Evolutionary conservation across 371 early-diverging fungal species (phyloP), one percentile per base, ranked within the genome.

Genomic region (Rhizopus arrhizus): DNA sequence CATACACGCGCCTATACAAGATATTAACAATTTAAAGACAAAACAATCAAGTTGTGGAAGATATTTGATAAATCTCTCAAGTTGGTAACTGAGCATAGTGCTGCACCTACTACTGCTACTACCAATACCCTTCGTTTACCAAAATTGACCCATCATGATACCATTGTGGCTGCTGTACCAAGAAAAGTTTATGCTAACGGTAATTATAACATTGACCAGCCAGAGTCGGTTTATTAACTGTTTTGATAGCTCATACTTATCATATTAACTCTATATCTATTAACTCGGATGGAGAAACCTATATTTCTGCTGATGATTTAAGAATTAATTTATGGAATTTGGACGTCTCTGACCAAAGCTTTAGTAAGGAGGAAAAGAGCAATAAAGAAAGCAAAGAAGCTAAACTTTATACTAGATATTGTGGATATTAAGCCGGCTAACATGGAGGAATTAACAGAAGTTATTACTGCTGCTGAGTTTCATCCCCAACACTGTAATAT

Each of bases 401-500:
- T 9, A 36, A 36, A 12, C 12, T 40, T 40, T 12, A 40, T 7
- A 0, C 10, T 43, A 43, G 94, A 96, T 74, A 96, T 99, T 79
- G 97, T 99, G 53, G 99, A 99, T 80, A 96, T 99, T 65, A 99
- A 99, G 80, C 99, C 99, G 35, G 91, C 90, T 34, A 98, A 96
- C 72, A 96, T 97, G 95, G 98, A 98, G 71, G 99, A 99, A 66
- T 76, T 99, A 62, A 96, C 96, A 10, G 99, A 98, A 74, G 99
- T 99, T 56, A 99, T 99, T 62, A 99, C 99, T 12, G 93, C 96
- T 2, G 95, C 99, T 16, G 96, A 97, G 74, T 99, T 99, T 81
- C 98, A 97, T 64, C 97, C 98, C 2, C 64, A 77, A 16, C 91
- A 94, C 66, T 99, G 98, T 83, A 96, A 95, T 78, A 63, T 94